Evolutionary conservation across 805 yeast genomes (phyloP).

Genomic region (Candida takata): DNA sequence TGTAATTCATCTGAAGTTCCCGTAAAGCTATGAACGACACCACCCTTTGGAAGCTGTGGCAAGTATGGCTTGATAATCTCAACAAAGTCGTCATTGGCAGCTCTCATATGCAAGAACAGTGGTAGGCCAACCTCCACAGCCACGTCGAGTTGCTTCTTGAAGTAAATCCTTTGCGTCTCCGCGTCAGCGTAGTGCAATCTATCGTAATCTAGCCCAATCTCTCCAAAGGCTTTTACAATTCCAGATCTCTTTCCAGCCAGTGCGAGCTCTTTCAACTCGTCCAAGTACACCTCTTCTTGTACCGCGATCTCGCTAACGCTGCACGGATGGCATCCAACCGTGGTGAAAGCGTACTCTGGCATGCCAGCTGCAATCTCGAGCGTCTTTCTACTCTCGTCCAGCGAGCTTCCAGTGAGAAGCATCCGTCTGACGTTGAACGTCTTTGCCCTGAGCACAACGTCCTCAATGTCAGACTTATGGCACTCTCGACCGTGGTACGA

Average conservation of each 20-base stretch:
- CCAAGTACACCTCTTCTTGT: conserved; percentile 34
- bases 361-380: conserved; percentile 40
- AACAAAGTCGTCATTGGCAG: conserved; percentile 74
- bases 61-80: conserved; percentile 52
- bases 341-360: conserved; percentile 41
- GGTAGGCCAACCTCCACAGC: conserved; percentile 59
- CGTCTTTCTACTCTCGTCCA: conserved; percentile 59
- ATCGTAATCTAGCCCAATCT: conserved; percentile 93
- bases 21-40: conserved; percentile 95
- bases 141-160: conserved; percentile 66
- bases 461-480: conserved; percentile 61
- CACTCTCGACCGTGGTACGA: conserved; percentile 59
- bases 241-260: conserved; percentile 41
- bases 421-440: conserved; percentile 57
- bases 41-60: conserved; percentile 29
- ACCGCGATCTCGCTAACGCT: conserved; percentile 49
- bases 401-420: conserved; percentile 78
- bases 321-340: conserved; percentile 97
- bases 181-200: conserved; percentile 69
- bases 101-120: conserved; percentile 84
- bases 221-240: conserved; percentile 80
- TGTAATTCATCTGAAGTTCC: conserved; percentile 65
- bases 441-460: conserved; percentile 62
- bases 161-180: conserved; percentile 60
- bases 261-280: conserved; percentile 42